Evolutionary conservation across 2,329 filamentous ascomycete species (phyloP), one percentile per base, ranked within the genome.

Genomic region (Trichoderma semiorbis): DNA sequence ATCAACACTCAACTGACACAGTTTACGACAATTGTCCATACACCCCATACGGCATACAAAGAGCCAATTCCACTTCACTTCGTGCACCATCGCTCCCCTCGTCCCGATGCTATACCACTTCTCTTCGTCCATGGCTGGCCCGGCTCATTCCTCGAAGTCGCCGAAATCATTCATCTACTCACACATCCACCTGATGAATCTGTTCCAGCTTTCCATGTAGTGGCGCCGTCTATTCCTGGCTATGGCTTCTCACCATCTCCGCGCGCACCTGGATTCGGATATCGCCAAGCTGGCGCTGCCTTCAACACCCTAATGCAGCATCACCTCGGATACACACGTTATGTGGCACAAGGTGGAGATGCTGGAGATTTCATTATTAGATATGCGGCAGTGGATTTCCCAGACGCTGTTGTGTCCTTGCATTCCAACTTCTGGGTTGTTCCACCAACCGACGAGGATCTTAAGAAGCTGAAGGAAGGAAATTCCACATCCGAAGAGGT

Each of bases 81-180:
- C 39, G 53, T 68, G 11, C 65, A 58, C 14, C 47, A 57, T 30
- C 32, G 10, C 4, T 57, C 64, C 6, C 47, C 64, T 28, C 21
- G 64, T 0, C 12, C 21, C 18, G 16, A 80, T 63, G 81, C 82
- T 1, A 87, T 93, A 50, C 91, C 91, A 0, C 77, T 93, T 32
- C 78, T 93, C 1, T 92, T 93, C 77, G 83, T 85, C 16, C 91
- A 93, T 77, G 90, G 90, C 14, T 92, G 89, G 88, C 92, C 92
- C 0, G 91, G 91, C 1, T 90, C 87, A 73, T 93, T 92, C 77
- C 78, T 91, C 58, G 91, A 93, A 80, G 89, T 89, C 2, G 80
- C 82, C 24, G 92, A 91, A 76, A 81, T 93, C 60, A 81, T 94
- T 7, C 84, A 83, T 1, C 80, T 84, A 0, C 79, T 88, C n/a